Base-by-base conservation (phyloP, 805 yeast species). In the Candida suzukii region DNA sequence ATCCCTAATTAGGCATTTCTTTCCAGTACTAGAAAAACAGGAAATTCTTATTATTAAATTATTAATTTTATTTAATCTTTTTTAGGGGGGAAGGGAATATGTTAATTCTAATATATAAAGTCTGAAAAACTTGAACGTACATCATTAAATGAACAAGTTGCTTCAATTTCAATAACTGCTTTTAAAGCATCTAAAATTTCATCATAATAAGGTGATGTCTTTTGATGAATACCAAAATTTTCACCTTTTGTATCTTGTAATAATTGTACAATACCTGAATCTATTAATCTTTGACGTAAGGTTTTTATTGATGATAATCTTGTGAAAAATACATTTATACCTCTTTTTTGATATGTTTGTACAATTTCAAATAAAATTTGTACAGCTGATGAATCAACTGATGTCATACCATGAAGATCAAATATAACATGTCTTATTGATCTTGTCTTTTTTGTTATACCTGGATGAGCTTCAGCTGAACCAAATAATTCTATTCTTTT, bases 401-500 rank as follows among this genome's bases (percentile, higher is more conserved):
- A 72, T 3, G 84, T 76, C 95, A 88, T 84, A 2, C 95, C 95
- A 42, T 80, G 72, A 47, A 90, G 61, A 52, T 88, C 95, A 51
- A 88, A 74, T 1, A 88, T 67, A n/a, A 88, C 67, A 45, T 74
- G 71, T 44, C 73, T 70, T 56, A 68, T 64, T 3, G 68, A 63
- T 46, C 66, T 66, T 13, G 61, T 57, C n/a, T 76, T 58, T n/a
- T 54, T 50, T 22, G 70, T 61, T 20, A 74, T 74, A 1, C 88
- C 85, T 0, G 96, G 96, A 53, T 88, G 96, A 14, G 74, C 74
- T 38, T 69, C 71, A 20, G 80, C 69, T 0, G 95, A 78, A 0
- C 95, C 95, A 52, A 84, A 86, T 41, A 74, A 63, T 55, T 88
- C 96, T 24, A 88, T 64, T 35, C 96, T 67, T 34, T 71, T 66